Conservation (phyloP, 805 yeast genomes). For the Schwanniomyces pseudopolymorphus region DNA sequence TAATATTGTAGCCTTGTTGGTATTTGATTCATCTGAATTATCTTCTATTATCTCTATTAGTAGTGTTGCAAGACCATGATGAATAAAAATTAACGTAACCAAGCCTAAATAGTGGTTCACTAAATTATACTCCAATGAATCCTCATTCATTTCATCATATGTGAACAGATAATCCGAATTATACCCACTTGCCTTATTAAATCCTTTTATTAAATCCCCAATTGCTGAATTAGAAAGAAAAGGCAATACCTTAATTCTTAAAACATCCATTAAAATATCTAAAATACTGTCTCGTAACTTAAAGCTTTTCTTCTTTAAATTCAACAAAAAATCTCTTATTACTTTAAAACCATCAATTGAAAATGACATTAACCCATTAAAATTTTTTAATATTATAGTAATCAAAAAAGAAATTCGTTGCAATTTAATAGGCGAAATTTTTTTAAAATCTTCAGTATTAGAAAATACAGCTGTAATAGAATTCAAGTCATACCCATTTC, state of each 20-base stretch:
- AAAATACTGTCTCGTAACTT: conserved; percentile 60
- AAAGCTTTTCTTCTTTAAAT: conserved; percentile 60
- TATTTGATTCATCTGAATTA: conserved; percentile 43
- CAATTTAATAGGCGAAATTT: conserved; percentile 43
- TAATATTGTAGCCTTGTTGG: conserved; percentile 61
- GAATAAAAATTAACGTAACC: conserved; percentile 53
- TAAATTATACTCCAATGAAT: conserved; percentile 19
- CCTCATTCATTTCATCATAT: conserved; percentile 7
- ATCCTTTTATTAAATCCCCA: conserved; percentile 17
- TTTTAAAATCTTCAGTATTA: conserved; percentile 43
- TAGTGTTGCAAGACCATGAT: conserved; percentile 48
- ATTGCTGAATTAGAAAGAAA: conserved; percentile 39
- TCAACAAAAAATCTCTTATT: conserved; percentile 56
- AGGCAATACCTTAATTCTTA: conserved; percentile 59
- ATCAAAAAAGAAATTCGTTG: conserved; percentile 62
- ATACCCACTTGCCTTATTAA: conserved; percentile 1
- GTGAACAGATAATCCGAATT: conserved; percentile 10
- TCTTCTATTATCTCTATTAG: conserved; percentile 44
- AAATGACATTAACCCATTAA: conserved; percentile 74
- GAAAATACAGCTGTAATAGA: conserved; percentile 70
- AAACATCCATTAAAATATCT: conserved; percentile 68
- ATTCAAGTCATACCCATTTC: conserved; percentile 63
- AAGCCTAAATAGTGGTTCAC: conserved; percentile 68
- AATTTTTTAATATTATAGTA: conserved; percentile 60
- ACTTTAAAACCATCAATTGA: conserved; percentile 56